Conservation (phyloP, 2,329 filamentous ascomycete species). For the Ophiostoma tasmaniense region DNA sequence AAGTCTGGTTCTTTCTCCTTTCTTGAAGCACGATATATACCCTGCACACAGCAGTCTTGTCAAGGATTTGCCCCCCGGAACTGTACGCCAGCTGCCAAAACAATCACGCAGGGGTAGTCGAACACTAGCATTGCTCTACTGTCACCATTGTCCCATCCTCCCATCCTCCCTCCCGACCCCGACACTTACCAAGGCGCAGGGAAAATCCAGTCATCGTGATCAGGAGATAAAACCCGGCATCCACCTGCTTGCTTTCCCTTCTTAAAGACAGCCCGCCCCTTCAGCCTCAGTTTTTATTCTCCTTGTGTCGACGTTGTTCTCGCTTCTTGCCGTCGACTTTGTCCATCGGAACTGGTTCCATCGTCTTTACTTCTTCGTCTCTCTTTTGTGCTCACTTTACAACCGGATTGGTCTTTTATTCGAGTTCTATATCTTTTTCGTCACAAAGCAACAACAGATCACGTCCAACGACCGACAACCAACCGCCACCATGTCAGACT, state of each 20-base stretch:
- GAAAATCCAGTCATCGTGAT: neutral
- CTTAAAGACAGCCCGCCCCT: neutral
- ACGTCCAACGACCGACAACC: neutral
- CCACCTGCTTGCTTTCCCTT: neutral
- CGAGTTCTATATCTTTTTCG: neutral
- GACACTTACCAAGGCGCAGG: neutral
- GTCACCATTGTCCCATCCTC: neutral
- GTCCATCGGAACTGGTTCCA: conserved; percentile 1
- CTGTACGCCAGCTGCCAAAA: neutral
- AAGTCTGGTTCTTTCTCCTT: neutral
- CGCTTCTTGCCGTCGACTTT: neutral
- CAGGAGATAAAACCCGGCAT: neutral
- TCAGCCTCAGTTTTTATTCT: neutral
- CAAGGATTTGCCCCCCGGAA: neutral
- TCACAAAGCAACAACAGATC: neutral
- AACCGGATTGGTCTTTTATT: neutral
- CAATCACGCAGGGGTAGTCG: neutral
- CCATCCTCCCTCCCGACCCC: too few relatives aligned
- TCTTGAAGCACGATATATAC: neutral
- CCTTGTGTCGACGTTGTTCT: neutral
- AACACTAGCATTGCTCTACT: neutral
- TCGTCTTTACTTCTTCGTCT: neutral
- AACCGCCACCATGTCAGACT: neutral
- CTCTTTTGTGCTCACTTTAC: neutral
- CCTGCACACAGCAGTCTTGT: neutral